Evolutionary conservation across 2,329 filamentous ascomycete genomes (phyloP), one percentile per base, ranked within the genome.

Genomic region (Colletotrichum brevisporum): DNA sequence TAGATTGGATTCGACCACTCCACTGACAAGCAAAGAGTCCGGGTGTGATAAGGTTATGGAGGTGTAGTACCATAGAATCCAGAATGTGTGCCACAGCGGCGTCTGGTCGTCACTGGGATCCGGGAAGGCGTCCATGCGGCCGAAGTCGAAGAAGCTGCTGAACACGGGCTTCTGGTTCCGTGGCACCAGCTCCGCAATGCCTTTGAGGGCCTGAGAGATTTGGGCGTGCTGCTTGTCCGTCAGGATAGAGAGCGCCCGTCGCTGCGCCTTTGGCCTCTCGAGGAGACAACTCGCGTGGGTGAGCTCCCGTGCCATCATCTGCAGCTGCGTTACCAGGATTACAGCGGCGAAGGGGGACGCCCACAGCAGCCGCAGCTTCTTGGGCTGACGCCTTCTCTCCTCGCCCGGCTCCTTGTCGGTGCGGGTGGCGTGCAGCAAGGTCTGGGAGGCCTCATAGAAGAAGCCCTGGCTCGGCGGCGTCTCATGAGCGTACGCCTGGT

Each of bases 21-120:
- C 62, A 12, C 54, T 64, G 5, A 65, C 62, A 2, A 65, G 39
- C 1, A 65, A 31, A 2, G 62, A 65, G 48, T 65, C 62, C 6
- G 62, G 62, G 13, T 65, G 62, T 0, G 62, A 65, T 4, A 65
- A 9, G 15, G 62, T 65, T 13, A 65, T 65, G n/a, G 62, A 65
- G 1, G 62, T 65, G 26, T 65, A 65, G 5, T 65, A 65, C 62
- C 62, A 65, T 3, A 65, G 15, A 2, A 65, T 60, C 62, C 62
- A 65, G 48, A 65, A 65, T 12, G 54, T 65, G 18, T 65, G 62
- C 62, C 62, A 65, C 10, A 65, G n/a, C 10, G 62, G 62, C 8
- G 62, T 65, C 13, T 65, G 62, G 26, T 65, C 62, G 9, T 65
- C 62, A 5, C 21, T 39, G 1, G 36, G 24, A 8, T 65, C 54